These are phyloP conservation scores for Cladosporium sp. DNA, from an alignment of 2,329 filamentous ascomycete species.

Conservation along the genomic window DNA sequence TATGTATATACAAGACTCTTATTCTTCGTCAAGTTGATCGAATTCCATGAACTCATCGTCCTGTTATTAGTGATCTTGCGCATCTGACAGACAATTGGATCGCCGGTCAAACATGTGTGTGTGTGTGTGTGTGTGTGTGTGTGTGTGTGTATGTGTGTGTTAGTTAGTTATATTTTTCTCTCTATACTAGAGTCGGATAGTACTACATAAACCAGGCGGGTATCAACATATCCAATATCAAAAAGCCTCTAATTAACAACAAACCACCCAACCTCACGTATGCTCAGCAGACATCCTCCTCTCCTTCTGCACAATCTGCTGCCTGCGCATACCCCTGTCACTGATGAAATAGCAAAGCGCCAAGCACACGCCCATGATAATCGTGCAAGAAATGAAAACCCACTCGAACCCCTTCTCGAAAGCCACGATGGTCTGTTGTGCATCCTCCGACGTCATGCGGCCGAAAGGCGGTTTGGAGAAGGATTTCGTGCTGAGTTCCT, in stretches of 20 bases:
- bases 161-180: too few species aligned
- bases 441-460: slow-evolving; percentile 2
- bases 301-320: slow-evolving; percentile 11
- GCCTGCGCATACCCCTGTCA: slow-evolving; percentile 6
- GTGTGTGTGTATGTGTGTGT: too few species aligned
- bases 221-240: too few species aligned
- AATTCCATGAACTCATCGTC: too few species aligned
- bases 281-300: slow-evolving; percentile 10
- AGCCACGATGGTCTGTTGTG: slow-evolving; percentile 8
- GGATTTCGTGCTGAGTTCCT: slow-evolving; percentile 11
- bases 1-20: not conserved
- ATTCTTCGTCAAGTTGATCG: too few species aligned
- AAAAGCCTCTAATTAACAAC: too few species aligned
- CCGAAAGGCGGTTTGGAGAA: slow-evolving; percentile 14
- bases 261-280: not conserved
- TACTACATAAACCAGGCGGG: too few species aligned
- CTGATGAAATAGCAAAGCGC: slow-evolving; percentile 1
- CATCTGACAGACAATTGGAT: too few species aligned
- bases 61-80: too few species aligned
- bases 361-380: slow-evolving; percentile 15
- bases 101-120: too few species aligned
- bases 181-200: too few species aligned
- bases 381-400: slow-evolving; percentile 15
- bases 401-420: slow-evolving; percentile 15
- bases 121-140: too few species aligned